These are phyloP conservation scores for Aureobasidium uvarum DNA, from an alignment of 2,329 filamentous ascomycete species.

Conservation along the genomic window DNA sequence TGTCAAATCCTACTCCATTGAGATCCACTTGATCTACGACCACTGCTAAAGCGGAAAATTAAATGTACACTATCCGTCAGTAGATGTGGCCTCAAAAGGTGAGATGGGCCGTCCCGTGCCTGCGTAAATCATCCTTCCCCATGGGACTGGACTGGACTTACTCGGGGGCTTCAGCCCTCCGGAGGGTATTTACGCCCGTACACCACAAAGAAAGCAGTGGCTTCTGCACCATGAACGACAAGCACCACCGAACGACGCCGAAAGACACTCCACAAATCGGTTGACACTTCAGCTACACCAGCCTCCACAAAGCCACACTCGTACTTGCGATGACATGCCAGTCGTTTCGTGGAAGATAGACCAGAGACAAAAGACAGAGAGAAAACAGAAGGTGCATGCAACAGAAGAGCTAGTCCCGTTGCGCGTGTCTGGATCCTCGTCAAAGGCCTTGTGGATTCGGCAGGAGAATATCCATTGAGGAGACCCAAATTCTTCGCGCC, in stretches of 20 bases:
- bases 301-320: constrained; percentile 1
- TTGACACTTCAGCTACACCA: constrained; percentile 6
- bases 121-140: neutral
- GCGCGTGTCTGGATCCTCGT: neutral
- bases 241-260: neutral
- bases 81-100: neutral
- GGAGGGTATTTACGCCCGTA: neutral
- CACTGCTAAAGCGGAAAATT: neutral
- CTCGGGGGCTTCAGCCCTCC: neutral
- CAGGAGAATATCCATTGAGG: neutral
- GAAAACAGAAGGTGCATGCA: neutral
- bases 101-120: constrained; percentile 7
- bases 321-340: neutral
- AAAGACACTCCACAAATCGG: neutral
- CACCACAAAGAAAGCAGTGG: neutral
- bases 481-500: neutral
- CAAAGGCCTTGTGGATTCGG: neutral
- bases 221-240: neutral
- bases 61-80: neutral
- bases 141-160: constrained; percentile 7
- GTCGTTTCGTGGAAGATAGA: neutral
- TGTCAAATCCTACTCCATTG: neutral
- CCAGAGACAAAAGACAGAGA: neutral
- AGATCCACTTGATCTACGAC: neutral
- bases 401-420: neutral